These are phyloP conservation scores for Trichoderma reesei DNA, from an alignment of 495 filamentous ascomycete species.

Conservation along the genomic window DNA sequence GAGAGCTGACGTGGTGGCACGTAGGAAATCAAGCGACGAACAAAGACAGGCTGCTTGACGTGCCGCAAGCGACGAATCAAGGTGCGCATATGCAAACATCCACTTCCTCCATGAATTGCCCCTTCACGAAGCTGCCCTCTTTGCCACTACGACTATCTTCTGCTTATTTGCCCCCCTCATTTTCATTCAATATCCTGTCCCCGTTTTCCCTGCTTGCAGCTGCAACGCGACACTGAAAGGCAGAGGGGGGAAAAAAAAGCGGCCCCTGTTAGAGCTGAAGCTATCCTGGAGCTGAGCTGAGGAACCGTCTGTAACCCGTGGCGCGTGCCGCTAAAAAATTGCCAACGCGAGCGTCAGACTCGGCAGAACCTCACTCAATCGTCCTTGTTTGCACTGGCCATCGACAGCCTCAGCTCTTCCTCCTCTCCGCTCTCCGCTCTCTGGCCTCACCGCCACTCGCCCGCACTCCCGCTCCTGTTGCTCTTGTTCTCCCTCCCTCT, in stretches of 20 bases:
- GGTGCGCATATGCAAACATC: constrained; percentile 44
- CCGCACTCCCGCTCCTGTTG: not conserved
- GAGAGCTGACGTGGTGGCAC: constrained; percentile 17
- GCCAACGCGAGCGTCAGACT: constrained; percentile 1
- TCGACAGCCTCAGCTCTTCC: not conserved
- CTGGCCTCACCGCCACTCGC: not conserved
- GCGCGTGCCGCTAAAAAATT: constrained; percentile 5
- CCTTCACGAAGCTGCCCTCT: not conserved
- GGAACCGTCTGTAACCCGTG: not conserved
- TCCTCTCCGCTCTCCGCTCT: too few species aligned
- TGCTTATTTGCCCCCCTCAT: not conserved
- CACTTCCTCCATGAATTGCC: not conserved
- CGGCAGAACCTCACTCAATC: not conserved
- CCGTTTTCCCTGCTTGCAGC: not conserved
- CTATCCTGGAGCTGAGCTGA: not conserved
- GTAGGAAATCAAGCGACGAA: constrained; percentile 91
- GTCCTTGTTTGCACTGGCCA: not conserved
- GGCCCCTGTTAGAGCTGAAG: not conserved
- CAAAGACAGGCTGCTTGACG: constrained; percentile 94
- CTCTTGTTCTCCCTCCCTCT: not conserved
- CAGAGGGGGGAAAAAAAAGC: constrained; percentile 1
- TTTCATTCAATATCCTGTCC: not conserved
- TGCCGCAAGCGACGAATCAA: constrained; percentile 97
- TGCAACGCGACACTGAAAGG: too few species aligned
- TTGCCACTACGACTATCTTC: not conserved